Percentiles rank a stretch among this genome's conserved stretches.
These are phyloP conservation scores for Globisporangium heterothallicum DNA, from an alignment of 352 stramenopile species.

Conservation along the genomic window DNA sequence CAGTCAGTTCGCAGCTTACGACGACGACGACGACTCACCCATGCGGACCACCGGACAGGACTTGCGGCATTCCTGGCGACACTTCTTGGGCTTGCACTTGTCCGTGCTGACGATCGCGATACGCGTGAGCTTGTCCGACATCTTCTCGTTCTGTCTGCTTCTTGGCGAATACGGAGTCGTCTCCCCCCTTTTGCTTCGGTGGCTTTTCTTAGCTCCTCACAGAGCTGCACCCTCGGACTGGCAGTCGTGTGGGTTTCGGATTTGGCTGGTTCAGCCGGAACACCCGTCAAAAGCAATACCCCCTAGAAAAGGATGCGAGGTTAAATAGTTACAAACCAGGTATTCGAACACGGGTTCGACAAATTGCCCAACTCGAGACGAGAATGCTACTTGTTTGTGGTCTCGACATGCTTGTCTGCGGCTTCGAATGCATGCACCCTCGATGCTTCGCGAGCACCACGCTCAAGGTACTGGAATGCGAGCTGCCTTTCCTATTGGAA, in stretches of 20 bases:
- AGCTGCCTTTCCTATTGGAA: too few relatives aligned
- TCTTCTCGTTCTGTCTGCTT: slow-evolving; percentile 14
- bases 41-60: slow-evolving; percentile 98
- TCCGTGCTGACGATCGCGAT: slow-evolving; percentile 98
- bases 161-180: slow-evolving; percentile 2
- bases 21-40: slow-evolving; percentile 36
- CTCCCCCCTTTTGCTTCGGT: too few relatives aligned
- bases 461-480: too few relatives aligned
- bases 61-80: slow-evolving; percentile 98
- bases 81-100: slow-evolving; percentile 99
- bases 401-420: too few relatives aligned
- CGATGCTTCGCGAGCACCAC: too few relatives aligned
- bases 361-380: too few relatives aligned
- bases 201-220: not conserved
- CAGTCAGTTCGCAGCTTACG: not conserved
- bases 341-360: not conserved
- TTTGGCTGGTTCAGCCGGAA: slow-evolving; percentile 16
- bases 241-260: slow-evolving; percentile 8
- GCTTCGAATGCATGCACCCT: too few relatives aligned
- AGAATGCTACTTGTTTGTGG: not conserved
- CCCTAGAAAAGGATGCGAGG: not conserved
- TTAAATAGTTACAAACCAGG: not conserved
- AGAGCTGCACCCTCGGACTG: slow-evolving; percentile 18
- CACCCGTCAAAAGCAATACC: slow-evolving; percentile 7
- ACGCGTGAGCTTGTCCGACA: slow-evolving; percentile 93